Conservation (phyloP, 192 early-diverging fungal genomes). For the Backusella circina region DNA sequence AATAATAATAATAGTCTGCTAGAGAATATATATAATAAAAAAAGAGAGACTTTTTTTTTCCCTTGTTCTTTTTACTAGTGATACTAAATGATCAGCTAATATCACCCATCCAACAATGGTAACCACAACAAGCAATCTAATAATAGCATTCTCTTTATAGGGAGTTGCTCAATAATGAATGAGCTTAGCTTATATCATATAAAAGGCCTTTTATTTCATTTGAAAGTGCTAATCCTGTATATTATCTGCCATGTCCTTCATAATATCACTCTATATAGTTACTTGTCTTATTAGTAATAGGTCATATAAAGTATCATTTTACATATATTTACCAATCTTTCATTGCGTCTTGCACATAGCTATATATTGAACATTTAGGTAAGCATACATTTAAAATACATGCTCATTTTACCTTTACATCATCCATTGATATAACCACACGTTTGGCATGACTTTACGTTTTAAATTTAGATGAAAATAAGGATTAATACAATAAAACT, state of each 20-base stretch:
- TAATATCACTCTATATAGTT: not conserved
- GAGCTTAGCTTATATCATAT: no score
- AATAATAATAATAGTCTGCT: not conserved
- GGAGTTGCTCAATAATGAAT: no score
- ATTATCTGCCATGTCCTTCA: not conserved
- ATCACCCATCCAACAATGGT: no score
- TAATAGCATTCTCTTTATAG: no score
- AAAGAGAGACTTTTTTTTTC: not conserved
- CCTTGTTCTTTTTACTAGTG: not conserved
- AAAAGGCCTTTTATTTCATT: not conserved
- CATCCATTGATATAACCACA: constrained; percentile 7
- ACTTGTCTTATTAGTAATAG: not conserved
- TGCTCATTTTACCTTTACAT: constrained; percentile 3
- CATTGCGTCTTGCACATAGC: constrained; percentile 11
- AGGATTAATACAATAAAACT: no score
- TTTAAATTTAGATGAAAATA: no score
- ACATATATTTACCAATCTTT: not conserved
- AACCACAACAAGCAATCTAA: no score
- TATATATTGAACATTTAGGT: no score
- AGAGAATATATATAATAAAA: not conserved
- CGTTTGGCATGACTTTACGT: not conserved
- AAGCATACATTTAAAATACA: no score
- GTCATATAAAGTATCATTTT: not conserved
- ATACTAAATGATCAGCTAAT: no score
- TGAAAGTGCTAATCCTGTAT: not conserved